These are phyloP conservation scores for Pyrrhoderma noxium DNA, from an alignment of 1,284 basidiomycete genomes.

Conservation along the genomic window DNA sequence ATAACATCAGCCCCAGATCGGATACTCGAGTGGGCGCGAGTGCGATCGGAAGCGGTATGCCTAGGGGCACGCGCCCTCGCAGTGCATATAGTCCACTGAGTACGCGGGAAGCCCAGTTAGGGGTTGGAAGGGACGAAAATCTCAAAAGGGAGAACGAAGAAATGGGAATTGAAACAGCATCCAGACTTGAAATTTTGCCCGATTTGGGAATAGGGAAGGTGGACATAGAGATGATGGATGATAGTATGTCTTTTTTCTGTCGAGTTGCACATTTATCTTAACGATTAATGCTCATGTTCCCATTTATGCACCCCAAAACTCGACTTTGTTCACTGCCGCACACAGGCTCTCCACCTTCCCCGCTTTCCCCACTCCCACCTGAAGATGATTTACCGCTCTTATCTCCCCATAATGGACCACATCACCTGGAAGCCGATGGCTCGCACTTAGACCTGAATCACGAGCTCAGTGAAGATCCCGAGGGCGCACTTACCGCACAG, in stretches of 20 bases:
- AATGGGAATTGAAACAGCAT: background rate
- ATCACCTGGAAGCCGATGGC: too few relatives aligned
- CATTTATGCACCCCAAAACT: too few relatives aligned
- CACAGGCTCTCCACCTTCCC: background rate
- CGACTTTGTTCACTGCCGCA: too few relatives aligned
- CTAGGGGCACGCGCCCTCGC: background rate
- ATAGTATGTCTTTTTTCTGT: too few relatives aligned
- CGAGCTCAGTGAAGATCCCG: background rate
- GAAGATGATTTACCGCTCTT: background rate
- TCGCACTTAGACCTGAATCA: too few relatives aligned
- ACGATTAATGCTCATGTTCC: too few relatives aligned
- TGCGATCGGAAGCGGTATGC: conserved; percentile 3
- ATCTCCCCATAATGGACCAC: background rate
- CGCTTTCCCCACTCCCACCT: background rate
- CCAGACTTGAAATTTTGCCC: background rate
- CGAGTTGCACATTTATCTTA: too few relatives aligned
- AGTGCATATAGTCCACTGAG: background rate
- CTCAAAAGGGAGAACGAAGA: background rate
- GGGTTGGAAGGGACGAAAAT: background rate
- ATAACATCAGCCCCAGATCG: background rate
- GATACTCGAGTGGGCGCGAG: background rate
- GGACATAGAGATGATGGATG: too few relatives aligned
- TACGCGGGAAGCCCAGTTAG: background rate
- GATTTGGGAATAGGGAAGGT: too few relatives aligned
- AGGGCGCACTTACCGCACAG: conserved; percentile 53